Conservation (phyloP, 2,329 filamentous ascomycete species). For the Albophoma yamanashiensis region DNA sequence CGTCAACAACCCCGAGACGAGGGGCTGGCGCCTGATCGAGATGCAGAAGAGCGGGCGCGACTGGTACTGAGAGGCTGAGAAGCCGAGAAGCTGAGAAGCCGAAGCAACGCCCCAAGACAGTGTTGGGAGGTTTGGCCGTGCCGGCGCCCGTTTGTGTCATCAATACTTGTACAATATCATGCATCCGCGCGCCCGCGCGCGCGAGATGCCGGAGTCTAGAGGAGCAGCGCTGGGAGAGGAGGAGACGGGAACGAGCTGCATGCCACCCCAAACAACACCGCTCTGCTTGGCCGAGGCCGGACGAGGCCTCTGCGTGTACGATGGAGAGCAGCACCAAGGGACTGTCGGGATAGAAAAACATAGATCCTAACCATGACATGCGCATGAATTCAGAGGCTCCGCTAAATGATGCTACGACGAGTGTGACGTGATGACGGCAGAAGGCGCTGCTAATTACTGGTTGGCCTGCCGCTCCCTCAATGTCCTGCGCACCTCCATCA, state of each 20-base stretch:
- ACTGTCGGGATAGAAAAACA: constrained; percentile 10
- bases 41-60: constrained; percentile 97
- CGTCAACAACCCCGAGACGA: constrained; percentile 91
- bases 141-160: not conserved
- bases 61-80: constrained; percentile 42
- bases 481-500: constrained; percentile 46
- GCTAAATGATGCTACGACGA: not conserved
- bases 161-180: not conserved
- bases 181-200: constrained; percentile 6
- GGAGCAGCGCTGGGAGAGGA: constrained; percentile 5
- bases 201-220: constrained; percentile 8
- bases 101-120: not conserved
- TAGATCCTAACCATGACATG: constrained; percentile 3
- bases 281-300: constrained; percentile 17
- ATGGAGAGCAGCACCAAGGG: constrained; percentile 7
- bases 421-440: not conserved
- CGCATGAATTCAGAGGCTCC: not conserved
- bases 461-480: constrained; percentile 31
- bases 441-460: not conserved
- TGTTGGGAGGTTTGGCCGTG: not conserved
- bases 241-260: constrained; percentile 13
- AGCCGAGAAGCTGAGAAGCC: not conserved
- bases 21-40: constrained; percentile 95
- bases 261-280: constrained; percentile 17
- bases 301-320: constrained; percentile 17